Conservation (phyloP, 805 yeast species). For the Zygotorulaspora florentina region DNA sequence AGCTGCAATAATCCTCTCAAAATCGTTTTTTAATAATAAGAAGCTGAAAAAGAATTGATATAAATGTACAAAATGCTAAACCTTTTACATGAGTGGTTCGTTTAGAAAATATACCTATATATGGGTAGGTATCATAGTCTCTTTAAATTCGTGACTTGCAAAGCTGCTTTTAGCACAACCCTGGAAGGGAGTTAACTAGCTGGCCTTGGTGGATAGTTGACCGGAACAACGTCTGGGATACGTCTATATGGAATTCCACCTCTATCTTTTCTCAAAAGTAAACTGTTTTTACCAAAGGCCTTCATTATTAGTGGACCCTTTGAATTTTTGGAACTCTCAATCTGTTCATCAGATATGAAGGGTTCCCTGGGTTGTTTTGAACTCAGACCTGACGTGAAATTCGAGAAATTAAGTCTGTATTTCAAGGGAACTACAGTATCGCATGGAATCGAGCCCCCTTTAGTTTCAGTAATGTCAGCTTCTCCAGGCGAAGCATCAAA, state of each 20-base stretch:
- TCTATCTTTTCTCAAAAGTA: constrained; percentile 32
- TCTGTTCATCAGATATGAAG: constrained; percentile 15
- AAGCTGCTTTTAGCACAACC: too few species aligned
- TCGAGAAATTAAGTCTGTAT: constrained; percentile 26
- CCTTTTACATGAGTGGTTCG: background rate
- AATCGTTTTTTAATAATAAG: constrained; percentile 11
- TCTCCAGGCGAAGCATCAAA: constrained; percentile 13
- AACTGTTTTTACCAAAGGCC: constrained; percentile 34
- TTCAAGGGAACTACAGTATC: constrained; percentile 23
- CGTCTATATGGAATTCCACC: constrained; percentile 36
- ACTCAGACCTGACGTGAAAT: constrained; percentile 27
- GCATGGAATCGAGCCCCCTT: constrained; percentile 30
- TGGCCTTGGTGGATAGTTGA: constrained; percentile 30
- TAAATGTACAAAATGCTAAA: constrained; percentile 4
- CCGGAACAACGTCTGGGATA: constrained; percentile 31
- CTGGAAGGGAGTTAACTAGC: background rate
- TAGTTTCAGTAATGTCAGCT: constrained; percentile 30
- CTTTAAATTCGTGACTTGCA: too few species aligned
- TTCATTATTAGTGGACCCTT: constrained; percentile 28
- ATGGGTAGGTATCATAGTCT: background rate
- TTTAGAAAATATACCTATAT: background rate
- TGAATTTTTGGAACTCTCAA: constrained; percentile 9
- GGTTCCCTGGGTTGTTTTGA: constrained; percentile 30
- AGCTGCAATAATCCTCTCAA: constrained; percentile 26
- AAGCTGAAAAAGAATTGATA: constrained; percentile 11